These are phyloP conservation scores for Monosporozyma aquatica DNA, from an alignment of 805 yeast species.

Conservation along the genomic window DNA sequence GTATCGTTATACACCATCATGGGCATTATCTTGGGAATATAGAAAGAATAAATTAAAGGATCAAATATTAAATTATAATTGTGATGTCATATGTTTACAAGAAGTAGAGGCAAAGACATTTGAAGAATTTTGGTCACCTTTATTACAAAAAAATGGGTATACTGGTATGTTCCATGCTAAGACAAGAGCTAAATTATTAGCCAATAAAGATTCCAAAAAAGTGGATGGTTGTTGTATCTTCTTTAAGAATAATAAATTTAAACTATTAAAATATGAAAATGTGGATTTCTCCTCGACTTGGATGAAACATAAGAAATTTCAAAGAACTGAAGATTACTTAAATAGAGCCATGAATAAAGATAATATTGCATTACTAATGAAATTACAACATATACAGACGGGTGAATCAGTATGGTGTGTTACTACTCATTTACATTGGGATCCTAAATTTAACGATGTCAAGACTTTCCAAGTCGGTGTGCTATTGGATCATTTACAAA, in stretches of 20 bases:
- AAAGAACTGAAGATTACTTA: conserved; percentile 87
- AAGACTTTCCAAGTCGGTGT: conserved; percentile 93
- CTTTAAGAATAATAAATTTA: conserved; percentile 60
- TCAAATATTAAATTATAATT: conserved; percentile 54
- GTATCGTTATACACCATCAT: conserved; percentile 91
- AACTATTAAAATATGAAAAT: conserved; percentile 57
- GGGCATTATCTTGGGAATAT: conserved; percentile 94
- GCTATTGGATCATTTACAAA: conserved; percentile 76
- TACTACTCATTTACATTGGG: conserved; percentile 97
- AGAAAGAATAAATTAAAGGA: conserved; percentile 68
- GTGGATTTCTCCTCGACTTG: conserved; percentile 79
- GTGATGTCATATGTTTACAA: conserved; percentile 85
- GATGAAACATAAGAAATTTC: conserved; percentile 75
- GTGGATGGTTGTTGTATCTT: conserved; percentile 99
- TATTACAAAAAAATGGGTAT: conserved; percentile 66
- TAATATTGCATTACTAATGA: conserved; percentile 73
- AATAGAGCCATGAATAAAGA: conserved; percentile 95
- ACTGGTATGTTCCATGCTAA: conserved; percentile 76
- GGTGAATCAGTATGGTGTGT: conserved; percentile 68
- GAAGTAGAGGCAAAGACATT: conserved; percentile 86
- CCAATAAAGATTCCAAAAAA: conserved; percentile 65
- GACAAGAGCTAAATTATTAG: conserved; percentile 88
- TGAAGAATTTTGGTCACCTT: conserved; percentile 80
- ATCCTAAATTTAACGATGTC: conserved; percentile 92
- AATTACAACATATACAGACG: conserved; percentile 62